Percentiles rank a stretch among this genome's conserved stretches.
These are phyloP conservation scores for Raphidocelis subcapitata DNA, from an alignment of 139 green algal species.

Conservation along the genomic window DNA sequence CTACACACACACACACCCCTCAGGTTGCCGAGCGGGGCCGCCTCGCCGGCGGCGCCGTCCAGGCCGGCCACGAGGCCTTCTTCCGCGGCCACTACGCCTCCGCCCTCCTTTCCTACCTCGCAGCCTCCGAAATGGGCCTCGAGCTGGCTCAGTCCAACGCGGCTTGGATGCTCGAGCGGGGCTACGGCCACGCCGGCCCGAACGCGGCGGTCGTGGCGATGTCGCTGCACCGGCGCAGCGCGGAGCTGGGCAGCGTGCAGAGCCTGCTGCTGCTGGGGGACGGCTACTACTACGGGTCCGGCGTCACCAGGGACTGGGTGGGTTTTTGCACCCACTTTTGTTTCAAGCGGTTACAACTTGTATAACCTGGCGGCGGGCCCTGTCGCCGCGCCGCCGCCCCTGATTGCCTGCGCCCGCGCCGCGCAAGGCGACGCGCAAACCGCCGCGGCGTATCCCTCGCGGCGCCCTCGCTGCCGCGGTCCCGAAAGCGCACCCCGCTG, in stretches of 20 bases:
- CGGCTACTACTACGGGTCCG: constrained; percentile 85
- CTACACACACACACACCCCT: no score
- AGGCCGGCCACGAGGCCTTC: constrained; percentile 64
- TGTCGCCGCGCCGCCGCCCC: not conserved
- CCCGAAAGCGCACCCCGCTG: no score
- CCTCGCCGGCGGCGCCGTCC: constrained; percentile 27
- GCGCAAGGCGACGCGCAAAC: no score
- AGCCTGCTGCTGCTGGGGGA: constrained; percentile 82
- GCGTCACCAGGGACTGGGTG: constrained; percentile 23
- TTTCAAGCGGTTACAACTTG: not conserved
- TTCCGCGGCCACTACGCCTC: constrained; percentile 52
- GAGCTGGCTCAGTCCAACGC: constrained; percentile 92
- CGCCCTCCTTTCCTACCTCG: constrained; percentile 76
- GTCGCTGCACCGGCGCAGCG: constrained; percentile 61
- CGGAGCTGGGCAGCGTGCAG: constrained; percentile 73
- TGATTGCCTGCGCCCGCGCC: no score
- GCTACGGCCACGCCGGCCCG: constrained; percentile 26
- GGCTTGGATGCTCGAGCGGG: constrained; percentile 85
- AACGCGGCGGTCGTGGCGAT: constrained; percentile 44
- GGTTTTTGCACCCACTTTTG: not conserved
- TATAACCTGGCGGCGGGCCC: not conserved
- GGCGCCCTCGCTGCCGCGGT: no score
- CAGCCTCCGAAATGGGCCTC: constrained; percentile 80
- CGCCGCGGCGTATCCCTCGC: no score
- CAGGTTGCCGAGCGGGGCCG: no score